phyloP scores from a whole-genome alignment of 192 early-diverging fungal species.

The Coemansia sp. region DNA sequence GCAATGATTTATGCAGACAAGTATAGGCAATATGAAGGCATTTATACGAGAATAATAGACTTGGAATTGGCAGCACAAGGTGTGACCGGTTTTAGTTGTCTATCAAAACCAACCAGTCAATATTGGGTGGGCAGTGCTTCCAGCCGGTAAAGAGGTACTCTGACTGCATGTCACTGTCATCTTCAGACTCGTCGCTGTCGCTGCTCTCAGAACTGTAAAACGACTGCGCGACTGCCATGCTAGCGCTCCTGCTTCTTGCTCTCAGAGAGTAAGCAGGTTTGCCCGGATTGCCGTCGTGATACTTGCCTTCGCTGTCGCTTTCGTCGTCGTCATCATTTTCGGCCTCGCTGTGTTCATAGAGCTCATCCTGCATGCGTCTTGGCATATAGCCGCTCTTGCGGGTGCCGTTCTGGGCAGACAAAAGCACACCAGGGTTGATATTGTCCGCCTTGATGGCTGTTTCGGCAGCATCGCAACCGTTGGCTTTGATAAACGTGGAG shows the following conservation, averaged over 20 bases:
- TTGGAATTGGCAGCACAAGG: too few species aligned
- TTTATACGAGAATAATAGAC: too few species aligned
- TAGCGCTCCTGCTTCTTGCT: not conserved
- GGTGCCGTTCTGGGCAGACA: not conserved
- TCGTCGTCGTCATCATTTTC: not conserved
- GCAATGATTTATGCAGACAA: not conserved
- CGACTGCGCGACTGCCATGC: not conserved
- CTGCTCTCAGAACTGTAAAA: conserved; percentile 1
- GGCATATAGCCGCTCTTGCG: not conserved
- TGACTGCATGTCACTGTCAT: not conserved
- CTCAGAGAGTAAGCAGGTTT: not conserved
- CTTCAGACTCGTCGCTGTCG: conserved; percentile 6
- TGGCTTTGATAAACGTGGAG: conserved; percentile 25
- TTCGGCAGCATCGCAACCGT: conserved; percentile 28
- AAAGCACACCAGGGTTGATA: conserved; percentile 8
- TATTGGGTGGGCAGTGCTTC: conserved; percentile 17
- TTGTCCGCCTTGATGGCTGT: conserved; percentile 7
- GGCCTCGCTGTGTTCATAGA: not conserved
- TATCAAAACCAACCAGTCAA: conserved; percentile 39
- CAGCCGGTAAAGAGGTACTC: conserved; percentile 15
- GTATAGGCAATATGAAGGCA: too few species aligned
- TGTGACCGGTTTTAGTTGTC: not conserved
- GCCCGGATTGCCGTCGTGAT: not conserved
- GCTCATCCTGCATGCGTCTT: not conserved
- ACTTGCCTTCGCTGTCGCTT: not conserved